Evolutionary conservation across 371 early-diverging fungal genomes (phyloP).

Genomic region (Mortierella sp.): DNA sequence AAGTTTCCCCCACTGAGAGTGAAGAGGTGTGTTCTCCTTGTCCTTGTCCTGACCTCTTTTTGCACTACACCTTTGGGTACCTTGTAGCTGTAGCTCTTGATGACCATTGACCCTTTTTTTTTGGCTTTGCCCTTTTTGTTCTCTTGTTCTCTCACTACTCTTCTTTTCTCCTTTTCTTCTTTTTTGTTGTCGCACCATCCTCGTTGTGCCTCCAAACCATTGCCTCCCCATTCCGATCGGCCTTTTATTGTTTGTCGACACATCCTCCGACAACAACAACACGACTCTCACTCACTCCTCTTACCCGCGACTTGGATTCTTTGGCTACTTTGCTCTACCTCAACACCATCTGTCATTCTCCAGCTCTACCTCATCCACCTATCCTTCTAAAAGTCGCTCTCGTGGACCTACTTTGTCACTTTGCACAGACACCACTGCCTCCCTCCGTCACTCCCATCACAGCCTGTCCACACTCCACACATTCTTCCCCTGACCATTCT

Average conservation of each 20-base stretch:
- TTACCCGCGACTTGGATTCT: neutral
- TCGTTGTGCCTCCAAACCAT: neutral
- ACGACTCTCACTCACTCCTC: slow-evolving; percentile 4
- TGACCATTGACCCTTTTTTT: too few species aligned
- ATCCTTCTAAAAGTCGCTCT: neutral
- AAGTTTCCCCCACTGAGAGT: too few species aligned
- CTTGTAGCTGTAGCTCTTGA: too few species aligned
- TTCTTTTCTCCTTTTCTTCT: neutral
- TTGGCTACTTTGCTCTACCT: neutral
- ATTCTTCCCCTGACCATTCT: neutral
- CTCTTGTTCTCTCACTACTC: neutral
- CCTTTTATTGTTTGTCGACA: neutral
- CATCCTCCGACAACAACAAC: neutral
- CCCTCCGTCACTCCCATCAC: neutral
- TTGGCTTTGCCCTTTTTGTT: too few species aligned
- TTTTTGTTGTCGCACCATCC: neutral
- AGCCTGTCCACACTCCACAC: neutral
- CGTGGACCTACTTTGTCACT: too few species aligned
- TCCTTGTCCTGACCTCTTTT: neutral
- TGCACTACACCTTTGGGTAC: too few species aligned
- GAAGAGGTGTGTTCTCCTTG: too few species aligned
- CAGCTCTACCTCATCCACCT: neutral
- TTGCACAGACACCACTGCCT: neutral
- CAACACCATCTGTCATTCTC: neutral
- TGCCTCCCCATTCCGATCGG: neutral